Percentiles rank a stretch among this genome's conserved stretches.
phyloP scores from a whole-genome alignment of 2,329 filamentous ascomycete genomes.

The Colletotrichum sp. region DNA sequence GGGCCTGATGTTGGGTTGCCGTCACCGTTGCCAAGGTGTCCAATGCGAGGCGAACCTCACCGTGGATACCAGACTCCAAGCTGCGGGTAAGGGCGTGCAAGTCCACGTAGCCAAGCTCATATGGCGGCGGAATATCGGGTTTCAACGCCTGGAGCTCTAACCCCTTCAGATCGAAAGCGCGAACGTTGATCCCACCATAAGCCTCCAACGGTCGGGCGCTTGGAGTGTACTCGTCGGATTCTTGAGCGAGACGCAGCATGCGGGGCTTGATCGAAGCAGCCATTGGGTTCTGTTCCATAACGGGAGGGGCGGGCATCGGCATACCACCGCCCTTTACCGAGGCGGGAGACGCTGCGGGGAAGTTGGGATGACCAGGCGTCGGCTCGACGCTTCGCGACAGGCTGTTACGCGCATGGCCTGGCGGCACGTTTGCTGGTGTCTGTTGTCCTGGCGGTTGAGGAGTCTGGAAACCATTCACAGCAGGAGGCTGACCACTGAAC shows the following conservation, averaged over 20 bases:
- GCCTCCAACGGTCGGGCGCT: constrained; percentile 59
- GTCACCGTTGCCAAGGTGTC: constrained; percentile 78
- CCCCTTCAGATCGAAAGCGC: constrained; percentile 67
- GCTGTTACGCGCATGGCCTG: constrained; percentile 54
- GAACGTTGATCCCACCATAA: constrained; percentile 76
- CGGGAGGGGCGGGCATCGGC: constrained; percentile 37
- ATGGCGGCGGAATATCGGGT: constrained; percentile 75
- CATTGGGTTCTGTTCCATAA: constrained; percentile 11
- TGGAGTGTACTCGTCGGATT: constrained; percentile 60
- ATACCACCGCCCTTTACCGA: constrained; percentile 45
- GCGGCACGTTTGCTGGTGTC: constrained; percentile 45
- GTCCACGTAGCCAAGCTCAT: constrained; percentile 87
- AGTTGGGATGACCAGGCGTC: constrained; percentile 40
- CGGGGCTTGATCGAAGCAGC: constrained; percentile 29
- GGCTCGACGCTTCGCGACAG: constrained; percentile 57
- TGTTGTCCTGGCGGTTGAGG: constrained; percentile 48
- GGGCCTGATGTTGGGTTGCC: constrained; percentile 64
- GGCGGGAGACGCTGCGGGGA: constrained; percentile 52
- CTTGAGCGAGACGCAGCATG: constrained; percentile 43
- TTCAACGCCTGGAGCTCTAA: constrained; percentile 70
- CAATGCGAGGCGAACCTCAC: constrained; percentile 87
- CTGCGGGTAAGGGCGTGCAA: constrained; percentile 89
- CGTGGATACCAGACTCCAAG: constrained; percentile 86
- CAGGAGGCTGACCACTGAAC: constrained; percentile 47
- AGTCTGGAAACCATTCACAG: constrained; percentile 55